These are phyloP conservation scores for Dioscorea cayenensis DNA, from an alignment of 116 monocot genomes.

Conservation along the genomic window DNA sequence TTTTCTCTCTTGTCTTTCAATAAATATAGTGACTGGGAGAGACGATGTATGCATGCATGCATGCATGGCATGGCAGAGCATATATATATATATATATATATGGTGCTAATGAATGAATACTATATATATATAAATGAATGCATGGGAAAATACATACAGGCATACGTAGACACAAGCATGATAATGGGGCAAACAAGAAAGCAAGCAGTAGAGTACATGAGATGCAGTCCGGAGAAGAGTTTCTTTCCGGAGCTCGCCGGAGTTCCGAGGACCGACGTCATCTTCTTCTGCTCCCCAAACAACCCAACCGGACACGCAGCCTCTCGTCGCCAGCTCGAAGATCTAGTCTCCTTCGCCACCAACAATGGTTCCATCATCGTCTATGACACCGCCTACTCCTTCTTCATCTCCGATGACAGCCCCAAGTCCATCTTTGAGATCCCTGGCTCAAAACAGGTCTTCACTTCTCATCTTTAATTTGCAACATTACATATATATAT, in stretches of 20 bases:
- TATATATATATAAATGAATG: neutral
- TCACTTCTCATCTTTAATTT: too few species aligned
- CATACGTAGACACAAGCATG: constrained; percentile 68
- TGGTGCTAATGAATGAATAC: neutral
- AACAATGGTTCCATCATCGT: constrained; percentile 84
- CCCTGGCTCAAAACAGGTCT: constrained; percentile 73
- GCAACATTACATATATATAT: too few species aligned
- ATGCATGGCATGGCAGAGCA: too few species aligned
- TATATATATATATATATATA: too few species aligned
- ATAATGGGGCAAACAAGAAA: constrained; percentile 76
- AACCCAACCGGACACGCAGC: constrained; percentile 91
- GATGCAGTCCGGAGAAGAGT: constrained; percentile 53
- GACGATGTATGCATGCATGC: too few species aligned
- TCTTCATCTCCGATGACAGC: constrained; percentile 59
- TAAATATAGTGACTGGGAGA: too few species aligned
- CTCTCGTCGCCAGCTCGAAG: constrained; percentile 45
- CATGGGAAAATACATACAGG: constrained; percentile 25
- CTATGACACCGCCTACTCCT: constrained; percentile 67
- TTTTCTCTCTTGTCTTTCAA: too few species aligned
- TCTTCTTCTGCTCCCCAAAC: constrained; percentile 99
- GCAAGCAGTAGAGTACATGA: constrained; percentile 59
- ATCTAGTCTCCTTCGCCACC: constrained; percentile 58
- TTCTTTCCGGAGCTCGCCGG: constrained; percentile 70
- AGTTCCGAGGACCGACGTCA: constrained; percentile 56
- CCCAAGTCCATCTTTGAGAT: constrained; percentile 85